These are phyloP conservation scores for Teunomyces panamensis DNA, from an alignment of 805 yeast species.

Conservation along the genomic window DNA sequence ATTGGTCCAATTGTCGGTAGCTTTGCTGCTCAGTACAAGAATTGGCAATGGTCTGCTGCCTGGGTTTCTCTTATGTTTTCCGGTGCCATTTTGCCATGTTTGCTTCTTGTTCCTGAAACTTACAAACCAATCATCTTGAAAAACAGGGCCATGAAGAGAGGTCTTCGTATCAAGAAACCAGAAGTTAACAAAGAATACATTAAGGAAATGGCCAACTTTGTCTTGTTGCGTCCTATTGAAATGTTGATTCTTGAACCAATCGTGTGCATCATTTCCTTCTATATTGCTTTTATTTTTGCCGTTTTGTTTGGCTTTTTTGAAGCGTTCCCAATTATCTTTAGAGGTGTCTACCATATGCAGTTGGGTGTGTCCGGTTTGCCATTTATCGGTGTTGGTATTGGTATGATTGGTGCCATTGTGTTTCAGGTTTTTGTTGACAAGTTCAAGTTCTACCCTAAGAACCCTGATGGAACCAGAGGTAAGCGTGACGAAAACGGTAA, in stretches of 20 bases:
- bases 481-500: slow-evolving; percentile 57
- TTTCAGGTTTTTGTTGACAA: slow-evolving; percentile 52
- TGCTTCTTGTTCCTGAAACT: slow-evolving; percentile 64
- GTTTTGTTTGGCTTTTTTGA: slow-evolving; percentile 78
- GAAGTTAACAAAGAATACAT: slow-evolving; percentile 35
- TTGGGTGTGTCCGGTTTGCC: slow-evolving; percentile 65
- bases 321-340: slow-evolving; percentile 72
- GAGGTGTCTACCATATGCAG: slow-evolving; percentile 59
- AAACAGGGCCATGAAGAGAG: slow-evolving; percentile 59
- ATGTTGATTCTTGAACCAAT: slow-evolving; percentile 76
- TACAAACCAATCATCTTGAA: slow-evolving; percentile 65
- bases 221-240: slow-evolving; percentile 60
- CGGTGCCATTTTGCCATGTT: slow-evolving; percentile 52
- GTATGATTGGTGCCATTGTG: slow-evolving; percentile 54
- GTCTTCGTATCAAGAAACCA: slow-evolving; percentile 41
- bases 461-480: slow-evolving; percentile 60
- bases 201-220: slow-evolving; percentile 45
- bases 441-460: slow-evolving; percentile 48
- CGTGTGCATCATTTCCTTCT: slow-evolving; percentile 63
- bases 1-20: slow-evolving; percentile 75
- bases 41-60: slow-evolving; percentile 64
- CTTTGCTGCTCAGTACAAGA: slow-evolving; percentile 60
- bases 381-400: slow-evolving; percentile 70
- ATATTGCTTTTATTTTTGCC: slow-evolving; percentile 73
- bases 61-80: slow-evolving; percentile 73